A percentile compares a stretch with the other conserved stretches of the same genome.
Conservation (phyloP, 257 asterid species). For the Rhazya stricta region DNA sequence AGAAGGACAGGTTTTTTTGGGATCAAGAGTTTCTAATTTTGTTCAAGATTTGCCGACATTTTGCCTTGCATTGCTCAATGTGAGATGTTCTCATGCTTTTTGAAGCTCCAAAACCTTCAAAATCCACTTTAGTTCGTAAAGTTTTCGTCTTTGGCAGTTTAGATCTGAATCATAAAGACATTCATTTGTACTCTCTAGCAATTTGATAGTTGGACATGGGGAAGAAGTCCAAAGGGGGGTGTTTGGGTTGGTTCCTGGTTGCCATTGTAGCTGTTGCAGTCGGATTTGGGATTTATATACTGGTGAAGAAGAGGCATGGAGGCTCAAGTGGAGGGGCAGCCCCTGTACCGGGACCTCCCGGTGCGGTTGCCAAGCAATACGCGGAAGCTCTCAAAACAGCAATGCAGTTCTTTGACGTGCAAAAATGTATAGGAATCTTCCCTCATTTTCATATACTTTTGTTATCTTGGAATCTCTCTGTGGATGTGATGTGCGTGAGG, state of each 20-base stretch:
- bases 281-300: constrained; percentile 31
- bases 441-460: background rate
- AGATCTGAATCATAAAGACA: constrained; percentile 10
- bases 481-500: background rate
- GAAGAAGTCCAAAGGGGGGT: constrained; percentile 41
- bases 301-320: constrained; percentile 33
- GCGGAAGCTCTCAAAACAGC: constrained; percentile 63
- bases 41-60: constrained; percentile 3
- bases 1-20: background rate
- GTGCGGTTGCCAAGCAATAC: constrained; percentile 45
- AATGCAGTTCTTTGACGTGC: constrained; percentile 78
- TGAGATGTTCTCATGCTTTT: background rate
- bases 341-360: constrained; percentile 79
- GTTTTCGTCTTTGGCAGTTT: background rate
- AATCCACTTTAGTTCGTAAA: background rate
- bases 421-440: constrained; percentile 48
- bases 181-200: background rate
- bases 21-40: background rate
- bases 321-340: constrained; percentile 41
- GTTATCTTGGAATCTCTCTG: background rate
- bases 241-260: constrained; percentile 57
- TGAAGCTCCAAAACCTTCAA: constrained; percentile 6
- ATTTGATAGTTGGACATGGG: constrained; percentile 34
- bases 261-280: constrained; percentile 42
- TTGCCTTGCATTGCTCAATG: constrained; percentile 10